Evolutionary conservation across 2,329 filamentous ascomycete species (phyloP).

Genomic region (Remersonia thermophila): DNA sequence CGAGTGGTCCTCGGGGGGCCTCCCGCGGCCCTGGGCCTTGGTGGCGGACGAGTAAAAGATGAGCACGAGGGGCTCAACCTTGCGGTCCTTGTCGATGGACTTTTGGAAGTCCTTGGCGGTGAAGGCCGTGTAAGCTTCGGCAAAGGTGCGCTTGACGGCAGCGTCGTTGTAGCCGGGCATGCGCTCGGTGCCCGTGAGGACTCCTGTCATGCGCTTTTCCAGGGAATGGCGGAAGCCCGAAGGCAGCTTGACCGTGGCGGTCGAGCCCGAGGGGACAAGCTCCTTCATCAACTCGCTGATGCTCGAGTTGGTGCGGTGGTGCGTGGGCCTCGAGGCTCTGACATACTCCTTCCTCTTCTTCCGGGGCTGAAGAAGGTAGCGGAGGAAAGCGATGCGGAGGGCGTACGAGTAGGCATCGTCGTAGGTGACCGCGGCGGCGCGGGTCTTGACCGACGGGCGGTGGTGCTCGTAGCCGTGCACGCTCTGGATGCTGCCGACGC

Average conservation of each 20-base stretch:
- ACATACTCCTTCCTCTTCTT: conserved; percentile 84
- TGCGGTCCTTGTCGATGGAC: conserved; percentile 84
- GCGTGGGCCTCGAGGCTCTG: conserved; percentile 47
- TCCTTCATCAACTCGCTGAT: conserved; percentile 84
- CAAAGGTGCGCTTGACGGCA: conserved; percentile 87
- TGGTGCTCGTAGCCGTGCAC: conserved; percentile 26
- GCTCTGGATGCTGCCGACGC: conserved; percentile 22
- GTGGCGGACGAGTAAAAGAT: conserved; percentile 95
- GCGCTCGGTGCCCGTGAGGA: conserved; percentile 69
- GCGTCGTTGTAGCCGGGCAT: conserved; percentile 83
- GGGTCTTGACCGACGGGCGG: conserved; percentile 34
- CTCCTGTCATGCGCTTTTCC: conserved; percentile 64
- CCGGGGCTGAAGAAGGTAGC: conserved; percentile 85
- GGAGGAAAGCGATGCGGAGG: conserved; percentile 78
- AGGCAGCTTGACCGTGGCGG: conserved; percentile 42
- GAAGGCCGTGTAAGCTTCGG: conserved; percentile 84
- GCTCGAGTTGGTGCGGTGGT: conserved; percentile 53
- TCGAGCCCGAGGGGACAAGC: conserved; percentile 40
- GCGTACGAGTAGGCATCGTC: conserved; percentile 89
- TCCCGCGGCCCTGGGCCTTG: conserved; percentile 67
- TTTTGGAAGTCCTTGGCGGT: conserved; percentile 81
- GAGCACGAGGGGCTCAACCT: conserved; percentile 82
- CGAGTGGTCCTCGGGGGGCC: conserved; percentile 64
- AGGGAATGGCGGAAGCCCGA: conserved; percentile 40
- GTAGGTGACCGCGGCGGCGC: conserved; percentile 39